A percentile compares a stretch with the other conserved stretches of the same genome.
These are phyloP conservation scores for Blastocystis sp. DNA, from an alignment of 352 stramenopile genomes.

Conservation along the genomic window DNA sequence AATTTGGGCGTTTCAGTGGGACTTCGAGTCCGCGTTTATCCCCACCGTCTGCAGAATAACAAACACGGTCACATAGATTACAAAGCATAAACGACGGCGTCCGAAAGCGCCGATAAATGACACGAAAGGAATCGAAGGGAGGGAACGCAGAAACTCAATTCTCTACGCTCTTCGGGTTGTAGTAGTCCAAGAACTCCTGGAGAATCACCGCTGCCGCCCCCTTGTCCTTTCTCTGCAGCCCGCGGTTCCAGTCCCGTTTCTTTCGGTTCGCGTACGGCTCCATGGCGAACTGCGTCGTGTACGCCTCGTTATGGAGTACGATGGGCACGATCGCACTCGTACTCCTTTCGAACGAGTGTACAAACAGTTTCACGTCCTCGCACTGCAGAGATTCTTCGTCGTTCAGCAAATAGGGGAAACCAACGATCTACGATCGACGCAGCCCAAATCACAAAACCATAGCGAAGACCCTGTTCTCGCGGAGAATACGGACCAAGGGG, in stretches of 20 bases:
- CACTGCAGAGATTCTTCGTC: conserved; percentile 54
- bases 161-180: not conserved
- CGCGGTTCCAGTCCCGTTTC: conserved; percentile 35
- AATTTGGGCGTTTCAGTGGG: not conserved
- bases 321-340: conserved; percentile 1
- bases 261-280: not conserved
- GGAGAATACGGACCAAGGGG: conserved; percentile 2
- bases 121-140: too few relatives aligned
- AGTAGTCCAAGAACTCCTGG: conserved; percentile 26
- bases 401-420: conserved; percentile 9
- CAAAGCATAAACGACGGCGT: too few relatives aligned
- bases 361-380: conserved; percentile 56
- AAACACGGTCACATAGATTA: too few relatives aligned
- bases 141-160: too few relatives aligned
- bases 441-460: not conserved
- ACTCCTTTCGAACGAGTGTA: conserved; percentile 29
- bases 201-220: conserved; percentile 34
- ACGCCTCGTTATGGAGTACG: conserved; percentile 36
- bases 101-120: too few relatives aligned
- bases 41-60: not conserved
- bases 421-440: conserved; percentile 30
- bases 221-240: conserved; percentile 45
- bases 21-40: not conserved
- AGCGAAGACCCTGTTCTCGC: not conserved
- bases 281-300: conserved; percentile 35